Conservation (phyloP, 257 asterid species). For the Leptodermis oblonga region DNA sequence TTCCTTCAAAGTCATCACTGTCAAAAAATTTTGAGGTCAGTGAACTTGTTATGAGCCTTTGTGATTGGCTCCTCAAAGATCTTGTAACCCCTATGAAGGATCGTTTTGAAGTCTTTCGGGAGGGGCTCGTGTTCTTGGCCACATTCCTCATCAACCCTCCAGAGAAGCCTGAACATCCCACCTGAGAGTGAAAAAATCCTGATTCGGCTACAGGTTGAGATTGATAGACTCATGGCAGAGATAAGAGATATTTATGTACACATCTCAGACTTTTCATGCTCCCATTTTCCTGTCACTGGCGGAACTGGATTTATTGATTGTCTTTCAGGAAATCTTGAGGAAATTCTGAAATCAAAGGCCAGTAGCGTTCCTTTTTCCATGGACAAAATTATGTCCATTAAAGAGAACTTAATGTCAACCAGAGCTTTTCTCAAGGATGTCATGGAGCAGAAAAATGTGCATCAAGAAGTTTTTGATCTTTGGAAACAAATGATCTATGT, state of each 20-base stretch:
- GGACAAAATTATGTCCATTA: background rate
- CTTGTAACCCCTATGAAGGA: background rate
- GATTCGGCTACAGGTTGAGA: background rate
- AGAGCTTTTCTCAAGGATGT: background rate
- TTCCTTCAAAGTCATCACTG: no score
- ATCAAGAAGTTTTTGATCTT: no score
- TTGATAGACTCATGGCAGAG: background rate
- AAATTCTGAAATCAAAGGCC: background rate
- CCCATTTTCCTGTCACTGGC: background rate
- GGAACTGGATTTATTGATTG: constrained; percentile 1
- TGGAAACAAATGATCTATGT: no score
- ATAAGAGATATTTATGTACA: constrained; percentile 1
- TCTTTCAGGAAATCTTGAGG: background rate
- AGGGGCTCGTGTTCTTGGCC: background rate
- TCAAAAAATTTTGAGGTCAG: background rate
- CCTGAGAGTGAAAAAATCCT: background rate
- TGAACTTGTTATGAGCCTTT: background rate
- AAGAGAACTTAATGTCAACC: background rate
- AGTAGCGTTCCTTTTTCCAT: background rate
- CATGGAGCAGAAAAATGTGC: no score
- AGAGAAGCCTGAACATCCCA: background rate
- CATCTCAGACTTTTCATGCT: no score
- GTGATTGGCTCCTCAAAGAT: constrained; percentile 2
- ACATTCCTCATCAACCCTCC: background rate
- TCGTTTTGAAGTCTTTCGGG: no score